Base-by-base conservation (phyloP, 2,329 filamentous ascomycete genomes). In the Exophiala oligosperma region DNA sequence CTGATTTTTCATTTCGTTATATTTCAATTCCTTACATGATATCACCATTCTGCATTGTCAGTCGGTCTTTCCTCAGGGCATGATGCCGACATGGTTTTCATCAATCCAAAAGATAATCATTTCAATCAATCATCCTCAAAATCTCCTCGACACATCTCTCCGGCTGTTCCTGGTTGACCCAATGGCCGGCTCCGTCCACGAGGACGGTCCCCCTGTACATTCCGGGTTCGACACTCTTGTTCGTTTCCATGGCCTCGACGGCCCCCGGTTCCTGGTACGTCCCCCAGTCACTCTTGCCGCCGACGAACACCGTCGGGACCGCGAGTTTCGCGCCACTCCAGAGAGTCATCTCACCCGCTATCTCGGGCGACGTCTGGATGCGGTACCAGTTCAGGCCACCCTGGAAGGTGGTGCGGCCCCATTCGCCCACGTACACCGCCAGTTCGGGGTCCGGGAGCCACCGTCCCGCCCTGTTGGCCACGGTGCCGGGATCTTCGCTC, bases 371-470 rank as follows among this genome's bases (percentile, higher is more conserved):
- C 0, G 84, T 87, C 49, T 80, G 76, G 7, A 83, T 80, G 1
- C 84, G 78, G 68, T 89, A 90, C 84, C 85, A 89, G 64, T 88
- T 88, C 66, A 90, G 66, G 0, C 80, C 84, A 0, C 83, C 85
- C 62, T 87, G 84, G 67, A 89, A 90, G 0, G 84, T 84, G 1
- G 80, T 88, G 2, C 86, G 78, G 1, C 66, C 69, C 76, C 82
- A 89, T 64, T 89, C 86, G 5, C 75, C 68, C 1, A 80, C 81
- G 66, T 89, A 90, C 0, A 88, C 78, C 0, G 69, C 73, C 0
- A 90, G 72, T 1, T 86, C 86, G 0, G 77, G 72, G n/a, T 81
- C 77, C 0, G 80, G 68, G 17, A 90, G 76, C 86, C 86, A 90
- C 1, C 63, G 60, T 29, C 63, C 68, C 1, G 63, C 46, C 12